Conservation (phyloP, 2,329 filamentous ascomycete species). For the Ascochyta koolunga region DNA sequence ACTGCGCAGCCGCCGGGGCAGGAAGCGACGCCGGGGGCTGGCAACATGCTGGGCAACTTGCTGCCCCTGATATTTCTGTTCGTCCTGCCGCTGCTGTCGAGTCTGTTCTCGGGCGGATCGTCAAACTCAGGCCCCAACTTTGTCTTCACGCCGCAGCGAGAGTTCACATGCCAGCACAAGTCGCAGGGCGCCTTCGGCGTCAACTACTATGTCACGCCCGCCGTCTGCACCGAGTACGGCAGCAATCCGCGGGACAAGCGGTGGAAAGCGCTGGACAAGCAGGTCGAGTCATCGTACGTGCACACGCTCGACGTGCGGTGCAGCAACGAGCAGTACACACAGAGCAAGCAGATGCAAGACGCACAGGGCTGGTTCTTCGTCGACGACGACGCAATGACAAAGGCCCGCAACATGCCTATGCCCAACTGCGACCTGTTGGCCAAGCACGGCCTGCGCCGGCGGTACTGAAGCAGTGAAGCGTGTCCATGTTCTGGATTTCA, state of each 20-base stretch:
- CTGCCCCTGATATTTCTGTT: conserved; percentile 87
- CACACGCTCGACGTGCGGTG: conserved; percentile 72
- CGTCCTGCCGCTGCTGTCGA: conserved; percentile 79
- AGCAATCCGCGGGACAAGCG: conserved; percentile 57
- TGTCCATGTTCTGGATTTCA: neutral
- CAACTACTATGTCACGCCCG: conserved; percentile 84
- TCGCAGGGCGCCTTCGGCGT: conserved; percentile 71
- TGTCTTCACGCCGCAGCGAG: conserved; percentile 74
- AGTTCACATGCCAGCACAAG: conserved; percentile 74
- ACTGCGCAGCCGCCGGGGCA: conserved; percentile 60
- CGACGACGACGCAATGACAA: conserved; percentile 78
- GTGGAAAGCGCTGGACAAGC: conserved; percentile 75
- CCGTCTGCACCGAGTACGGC: conserved; percentile 74
- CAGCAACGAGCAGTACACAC: conserved; percentile 71
- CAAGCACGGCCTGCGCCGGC: conserved; percentile 46
- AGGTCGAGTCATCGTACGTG: conserved; percentile 76
- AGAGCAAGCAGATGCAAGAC: conserved; percentile 73
- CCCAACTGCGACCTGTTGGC: conserved; percentile 64
- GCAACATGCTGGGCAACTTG: conserved; percentile 69
- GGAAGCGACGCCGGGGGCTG: conserved; percentile 58
- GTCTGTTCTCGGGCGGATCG: conserved; percentile 67
- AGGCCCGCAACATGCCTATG: conserved; percentile 68
- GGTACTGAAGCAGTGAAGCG: conserved; percentile 2
- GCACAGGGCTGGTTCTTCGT: conserved; percentile 88
- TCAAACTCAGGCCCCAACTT: conserved; percentile 69